Base-by-base conservation (phyloP, 768 basidiomycete species). In the Boletales sp. region DNA sequence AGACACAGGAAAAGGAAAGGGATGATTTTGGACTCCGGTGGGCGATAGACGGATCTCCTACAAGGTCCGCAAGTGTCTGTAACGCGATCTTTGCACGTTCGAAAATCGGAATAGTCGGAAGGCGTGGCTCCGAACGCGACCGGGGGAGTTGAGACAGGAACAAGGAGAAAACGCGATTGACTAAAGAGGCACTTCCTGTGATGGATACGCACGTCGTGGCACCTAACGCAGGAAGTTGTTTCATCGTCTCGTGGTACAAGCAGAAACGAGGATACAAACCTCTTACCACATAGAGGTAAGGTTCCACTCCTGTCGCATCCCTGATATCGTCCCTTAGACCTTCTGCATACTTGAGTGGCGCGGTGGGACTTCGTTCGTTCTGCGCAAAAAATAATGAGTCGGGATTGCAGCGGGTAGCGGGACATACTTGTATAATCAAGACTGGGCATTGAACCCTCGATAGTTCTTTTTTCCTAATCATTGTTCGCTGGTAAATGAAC, bases 1-100 rank as follows among this genome's bases (percentile, higher is more conserved):
- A 55, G 30, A 86, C 72, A 55, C 81, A 81, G 11, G 78, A 85
- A 59, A 90, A 90, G 8, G 86, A 87, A 43, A 89, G 69, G 2
- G 81, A 71, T 6, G 80, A 86, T n/a, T 60, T 50, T 11, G 86
- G 81, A 57, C 84, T 74, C 24, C 80, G 76, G 11, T 68, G 61
- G 10, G 72, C 71, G 32, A 84, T 74, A 19, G 66, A 63, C 12
- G 74, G 63, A 55, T 79, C 73, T 15, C 65, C 69, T 14, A 69
- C 71, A n/a, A 85, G 66, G 29, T 79, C 74, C 10, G 82, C 74
- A 32, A 88, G 72, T 43, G 67, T 74, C 9, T 57, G 65, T 7
- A 90, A 65, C 0, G 87, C 87, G 4, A 56, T 57, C 41, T 66
- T 62, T 77, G 87, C 83, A 19, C 82, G 77, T 24, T 82, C 78